Percentiles rank a stretch among this genome's conserved stretches.
Evolutionary conservation across 2,329 filamentous ascomycete genomes (phyloP).

Genomic region (Aspergillus pseudonomiae): DNA sequence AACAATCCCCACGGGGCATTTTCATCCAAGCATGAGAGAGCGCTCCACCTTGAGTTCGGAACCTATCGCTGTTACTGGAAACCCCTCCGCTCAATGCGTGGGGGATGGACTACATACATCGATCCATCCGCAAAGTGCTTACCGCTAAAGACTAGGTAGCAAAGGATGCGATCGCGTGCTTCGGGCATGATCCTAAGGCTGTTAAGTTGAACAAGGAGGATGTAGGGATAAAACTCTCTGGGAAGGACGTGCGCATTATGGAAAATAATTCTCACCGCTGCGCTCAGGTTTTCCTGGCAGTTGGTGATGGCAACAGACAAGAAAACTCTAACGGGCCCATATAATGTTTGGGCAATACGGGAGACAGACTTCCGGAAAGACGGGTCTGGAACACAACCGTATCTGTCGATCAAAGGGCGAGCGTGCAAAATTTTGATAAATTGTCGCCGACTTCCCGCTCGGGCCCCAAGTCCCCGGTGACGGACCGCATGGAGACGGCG

Average conservation of each 20-base stretch:
- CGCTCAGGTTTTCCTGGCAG: not conserved
- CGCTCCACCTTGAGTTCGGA: not conserved
- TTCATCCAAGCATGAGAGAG: not conserved
- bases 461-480: constrained; percentile 9
- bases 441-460: constrained; percentile 17
- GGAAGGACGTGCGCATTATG: not conserved
- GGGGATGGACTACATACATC: not conserved
- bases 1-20: not conserved
- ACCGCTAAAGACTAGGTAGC: not conserved
- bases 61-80: not conserved
- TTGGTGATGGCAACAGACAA: not conserved
- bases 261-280: not conserved
- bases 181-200: not conserved
- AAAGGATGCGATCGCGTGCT: not conserved
- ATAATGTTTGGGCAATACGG: not conserved
- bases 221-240: not conserved
- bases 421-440: constrained; percentile 9
- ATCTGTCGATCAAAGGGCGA: constrained; percentile 16
- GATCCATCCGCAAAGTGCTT: not conserved
- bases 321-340: constrained; percentile 4
- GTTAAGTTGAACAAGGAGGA: not conserved
- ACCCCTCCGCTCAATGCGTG: not conserved
- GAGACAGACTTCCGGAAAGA: constrained; percentile 4
- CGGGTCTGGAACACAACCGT: constrained; percentile 16
- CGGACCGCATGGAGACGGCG: constrained; percentile 3